Base-by-base conservation (phyloP, 345 rosid species). In the Aquilaria sinensis region DNA sequence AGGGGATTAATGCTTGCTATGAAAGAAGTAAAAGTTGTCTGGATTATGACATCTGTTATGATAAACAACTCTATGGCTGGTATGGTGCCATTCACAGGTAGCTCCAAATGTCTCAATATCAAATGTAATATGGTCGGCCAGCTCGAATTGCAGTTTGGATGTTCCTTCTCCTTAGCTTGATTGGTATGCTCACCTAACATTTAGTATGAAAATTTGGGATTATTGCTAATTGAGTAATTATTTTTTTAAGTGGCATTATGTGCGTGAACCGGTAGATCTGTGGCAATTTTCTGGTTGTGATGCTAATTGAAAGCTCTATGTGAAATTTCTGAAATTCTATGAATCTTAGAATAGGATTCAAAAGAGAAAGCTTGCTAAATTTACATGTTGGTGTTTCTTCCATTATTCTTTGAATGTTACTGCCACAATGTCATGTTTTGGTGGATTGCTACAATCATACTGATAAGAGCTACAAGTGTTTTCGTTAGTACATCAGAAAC, bases 1-100 rank as follows among this genome's bases (percentile, higher is more conserved):
- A 86, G 88, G 87, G 78, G n/a, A 66, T 79, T 58, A 70, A 75
- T 75, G 80, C 77, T 49, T 81, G 88, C 61, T 80, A 72, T 62
- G 94, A 86, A 67, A 77, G 75, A 57, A 84, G 85, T 65, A 88
- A 86, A 70, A 81, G 84, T 65, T 91, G 92, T 77, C 56, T 84
- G 67, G 85, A 80, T 60, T 77, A 83, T 58, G 87, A 88, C 55
- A 82, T 86, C 56, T 81, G 82, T 65, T 90, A 80, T 12, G 76
- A 85, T 48, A 92, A 92, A 75, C 94, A 77, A 69, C 87, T 92
- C 43, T 73, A 86, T 61, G 92, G 98, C 57, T 92, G 98, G 92
- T 79, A 83, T 77, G 96, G 97, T 72, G 86, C 88, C 58, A 11
- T 88, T 34, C 96, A 85, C 69, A 86, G 96, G 61, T 90, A 72